Evolutionary conservation across 495 filamentous ascomycete species (phyloP), one percentile per base, ranked within the genome.

Genomic region (Aspergillus saccharolyticus): DNA sequence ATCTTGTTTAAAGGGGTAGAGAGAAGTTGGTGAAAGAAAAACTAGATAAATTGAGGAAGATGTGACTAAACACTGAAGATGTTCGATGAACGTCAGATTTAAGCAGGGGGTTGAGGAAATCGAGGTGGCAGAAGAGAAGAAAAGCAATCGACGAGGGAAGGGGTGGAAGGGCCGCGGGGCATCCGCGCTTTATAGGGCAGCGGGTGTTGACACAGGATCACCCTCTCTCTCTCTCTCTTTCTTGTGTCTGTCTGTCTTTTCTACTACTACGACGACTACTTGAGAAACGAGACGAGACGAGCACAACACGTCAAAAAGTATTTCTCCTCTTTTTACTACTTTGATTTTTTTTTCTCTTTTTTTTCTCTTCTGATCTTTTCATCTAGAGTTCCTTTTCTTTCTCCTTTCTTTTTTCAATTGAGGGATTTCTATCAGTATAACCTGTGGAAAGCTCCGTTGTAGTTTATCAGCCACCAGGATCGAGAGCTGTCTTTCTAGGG

Each of bases 121-220:
- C 54, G 18, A 14, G 44, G 33, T 61, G 20, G 21, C 12, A 25
- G 47, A 50, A 70, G 68, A 57, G 50, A 59, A 58, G 63, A 62
- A 61, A 61, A 65, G 58, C 58, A 64, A 53, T 59, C 53, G 61
- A 64, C 57, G 56, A 63, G 64, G 69, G 70, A 70, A 73, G 67
- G 74, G 64, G 66, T 60, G 72, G 66, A 66, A 70, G 70, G 65
- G 68, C 66, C 66, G 77, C 76, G 76, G 76, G 76, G 77, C 75
- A 76, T 70, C 68, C 68, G 74, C 61, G 71, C 70, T 79, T 78
- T 78, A 78, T 78, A 78, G 74, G 69, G 73, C 67, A 63, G 66
- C 73, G 61, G 67, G 66, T 72, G 71, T 73, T 74, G 74, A 73
- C 69, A 67, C 69, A 70, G 67, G 73, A 74, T 76, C 72, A 78